A percentile compares a stretch with the other conserved stretches of the same genome.
Evolutionary conservation across 306 rosid species (phyloP).

Genomic region (Glycine soja): DNA sequence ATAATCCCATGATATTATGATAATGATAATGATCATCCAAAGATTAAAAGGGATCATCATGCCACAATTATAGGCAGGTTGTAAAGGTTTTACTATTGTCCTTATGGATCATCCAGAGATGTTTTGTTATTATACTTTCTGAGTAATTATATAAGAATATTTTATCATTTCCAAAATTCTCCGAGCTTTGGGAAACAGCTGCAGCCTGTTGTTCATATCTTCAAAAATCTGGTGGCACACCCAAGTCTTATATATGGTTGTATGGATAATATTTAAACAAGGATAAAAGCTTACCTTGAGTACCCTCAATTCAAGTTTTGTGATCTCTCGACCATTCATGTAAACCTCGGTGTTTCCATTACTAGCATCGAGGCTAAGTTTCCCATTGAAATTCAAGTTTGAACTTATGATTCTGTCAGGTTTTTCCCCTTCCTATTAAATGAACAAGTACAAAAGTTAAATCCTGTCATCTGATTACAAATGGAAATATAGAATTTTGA

Average conservation of each 20-base stretch:
- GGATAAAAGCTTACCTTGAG: slow-evolving; percentile 69
- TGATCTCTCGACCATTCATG: slow-evolving; percentile 96
- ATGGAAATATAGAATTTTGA: slow-evolving; percentile 19
- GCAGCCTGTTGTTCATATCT: slow-evolving; percentile 15
- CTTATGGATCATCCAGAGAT: slow-evolving; percentile 17
- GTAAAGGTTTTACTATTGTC: slow-evolving; percentile 10
- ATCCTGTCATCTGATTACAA: slow-evolving; percentile 8
- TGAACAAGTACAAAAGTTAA: slow-evolving; percentile 38
- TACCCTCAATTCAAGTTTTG: slow-evolving; percentile 92
- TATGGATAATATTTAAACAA: slow-evolving; percentile 8
- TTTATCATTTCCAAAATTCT: slow-evolving; percentile 18
- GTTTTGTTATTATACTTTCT: slow-evolving; percentile 10
- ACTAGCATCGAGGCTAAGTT: slow-evolving; percentile 83
- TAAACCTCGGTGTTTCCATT: slow-evolving; percentile 93
- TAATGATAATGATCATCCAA: not conserved
- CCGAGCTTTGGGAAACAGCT: slow-evolving; percentile 11
- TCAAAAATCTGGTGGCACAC: slow-evolving; percentile 13
- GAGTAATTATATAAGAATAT: slow-evolving; percentile 22
- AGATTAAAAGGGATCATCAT: slow-evolving; percentile 24
- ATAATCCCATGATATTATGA: not conserved
- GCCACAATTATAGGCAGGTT: slow-evolving; percentile 17
- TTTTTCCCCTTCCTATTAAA: slow-evolving; percentile 89
- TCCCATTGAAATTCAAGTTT: slow-evolving; percentile 86
- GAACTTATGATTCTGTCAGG: slow-evolving; percentile 95
- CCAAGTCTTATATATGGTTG: not conserved